These are phyloP conservation scores for Trichoderma atroviride DNA, from an alignment of 2,329 filamentous ascomycete species.

Conservation along the genomic window DNA sequence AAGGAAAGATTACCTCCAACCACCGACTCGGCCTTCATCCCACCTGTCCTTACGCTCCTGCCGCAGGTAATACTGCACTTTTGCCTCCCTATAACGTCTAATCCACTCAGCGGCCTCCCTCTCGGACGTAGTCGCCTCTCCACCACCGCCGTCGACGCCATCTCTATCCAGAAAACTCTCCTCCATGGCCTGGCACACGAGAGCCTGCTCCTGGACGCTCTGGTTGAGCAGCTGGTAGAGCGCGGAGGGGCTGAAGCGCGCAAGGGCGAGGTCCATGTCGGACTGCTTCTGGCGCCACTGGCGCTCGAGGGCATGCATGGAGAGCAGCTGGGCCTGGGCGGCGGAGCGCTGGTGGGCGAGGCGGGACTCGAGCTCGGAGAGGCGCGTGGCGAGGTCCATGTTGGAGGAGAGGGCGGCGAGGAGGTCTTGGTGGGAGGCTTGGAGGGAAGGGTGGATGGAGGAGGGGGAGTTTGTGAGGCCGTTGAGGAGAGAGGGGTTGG, in stretches of 20 bases:
- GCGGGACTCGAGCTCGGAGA: constrained; percentile 61
- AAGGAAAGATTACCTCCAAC: constrained; percentile 70
- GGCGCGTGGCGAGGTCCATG: constrained; percentile 65
- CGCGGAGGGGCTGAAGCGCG: constrained; percentile 82
- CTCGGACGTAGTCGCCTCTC: constrained; percentile 60
- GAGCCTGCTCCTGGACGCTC: constrained; percentile 79
- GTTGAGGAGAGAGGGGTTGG: constrained; percentile 66
- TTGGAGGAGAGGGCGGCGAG: constrained; percentile 70
- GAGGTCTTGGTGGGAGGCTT: constrained; percentile 66
- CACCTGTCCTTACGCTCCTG: constrained; percentile 88
- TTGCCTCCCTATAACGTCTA: constrained; percentile 76
- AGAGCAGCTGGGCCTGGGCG: constrained; percentile 79
- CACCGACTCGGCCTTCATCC: constrained; percentile 94
- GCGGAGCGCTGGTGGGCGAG: constrained; percentile 64
- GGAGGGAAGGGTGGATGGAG: constrained; percentile 72
- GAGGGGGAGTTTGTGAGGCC: constrained; percentile 70
- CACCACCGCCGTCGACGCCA: constrained; percentile 42
- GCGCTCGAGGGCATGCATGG: constrained; percentile 84
- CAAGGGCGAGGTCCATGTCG: constrained; percentile 83
- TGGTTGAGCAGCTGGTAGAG: constrained; percentile 81
- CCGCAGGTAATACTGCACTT: constrained; percentile 75
- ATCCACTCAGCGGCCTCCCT: constrained; percentile 87
- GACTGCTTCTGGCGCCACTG: constrained; percentile 87
- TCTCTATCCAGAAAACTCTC: constrained; percentile 81
- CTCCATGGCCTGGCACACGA: constrained; percentile 78